Conservation (phyloP, 228 moss, liverwort and hornwort genomes). For the Sphagnum magellanicum region DNA sequence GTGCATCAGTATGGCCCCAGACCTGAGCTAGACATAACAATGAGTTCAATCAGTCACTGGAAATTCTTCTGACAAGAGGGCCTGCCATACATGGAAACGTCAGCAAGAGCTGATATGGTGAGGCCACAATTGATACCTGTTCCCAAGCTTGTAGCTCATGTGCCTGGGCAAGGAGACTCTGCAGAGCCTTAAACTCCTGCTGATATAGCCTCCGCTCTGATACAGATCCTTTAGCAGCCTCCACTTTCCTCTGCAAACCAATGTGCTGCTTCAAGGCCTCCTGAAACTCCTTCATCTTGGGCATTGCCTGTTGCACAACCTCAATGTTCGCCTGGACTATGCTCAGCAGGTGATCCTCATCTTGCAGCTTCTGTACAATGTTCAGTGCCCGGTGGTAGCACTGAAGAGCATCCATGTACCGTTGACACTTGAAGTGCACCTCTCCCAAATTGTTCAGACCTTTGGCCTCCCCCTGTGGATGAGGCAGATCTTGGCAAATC, state of each 20-base stretch:
- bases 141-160: slow-evolving; percentile 83
- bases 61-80: too few relatives aligned
- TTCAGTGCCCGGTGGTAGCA: slow-evolving; percentile 64
- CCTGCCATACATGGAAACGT: too few relatives aligned
- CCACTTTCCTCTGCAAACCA: slow-evolving; percentile 41
- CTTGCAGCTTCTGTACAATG: slow-evolving; percentile 79
- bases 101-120: not conserved
- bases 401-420: slow-evolving; percentile 54
- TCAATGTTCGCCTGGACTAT: slow-evolving; percentile 47
- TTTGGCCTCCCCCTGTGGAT: slow-evolving; percentile 94
- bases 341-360: slow-evolving; percentile 62
- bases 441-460: slow-evolving; percentile 78
- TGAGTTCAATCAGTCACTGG: too few relatives aligned
- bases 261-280: slow-evolving; percentile 52
- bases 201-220: slow-evolving; percentile 43
- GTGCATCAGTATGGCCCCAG: not conserved
- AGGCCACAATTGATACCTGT: slow-evolving; percentile 37
- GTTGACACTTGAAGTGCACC: slow-evolving; percentile 61
- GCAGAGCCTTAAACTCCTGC: slow-evolving; percentile 64
- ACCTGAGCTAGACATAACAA: too few relatives aligned
- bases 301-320: slow-evolving; percentile 52
- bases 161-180: slow-evolving; percentile 51
- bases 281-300: slow-evolving; percentile 42
- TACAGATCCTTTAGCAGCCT: slow-evolving; percentile 46
- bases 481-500: slow-evolving; percentile 79